Base-by-base conservation (phyloP, 2,329 filamentous ascomycete genomes). In the Cladosporium sp. region DNA sequence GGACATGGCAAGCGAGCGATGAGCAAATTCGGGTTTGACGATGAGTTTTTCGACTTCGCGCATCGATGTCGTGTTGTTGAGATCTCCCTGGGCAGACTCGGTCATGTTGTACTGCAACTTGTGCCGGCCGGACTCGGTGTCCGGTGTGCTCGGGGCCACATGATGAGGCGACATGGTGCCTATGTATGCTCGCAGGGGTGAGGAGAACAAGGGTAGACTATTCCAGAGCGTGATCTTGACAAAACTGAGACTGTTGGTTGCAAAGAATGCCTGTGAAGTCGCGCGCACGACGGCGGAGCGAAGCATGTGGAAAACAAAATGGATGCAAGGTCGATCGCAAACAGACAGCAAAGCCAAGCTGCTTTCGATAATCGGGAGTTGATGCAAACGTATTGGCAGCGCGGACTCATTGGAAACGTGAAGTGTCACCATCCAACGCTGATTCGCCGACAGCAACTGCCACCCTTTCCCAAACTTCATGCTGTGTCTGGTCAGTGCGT, bases 51-150 rank as follows among this genome's bases (percentile, higher is more conserved):
- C 28, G 5, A 34, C 38, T n/a, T 31, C 9, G 4, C 49, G 41
- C 49, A 51, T 51, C 8, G 49, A 51, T 10, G 49, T n/a, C 3
- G 42, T 43, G 9, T 51, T 51, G 41, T 51, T 51, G 8, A 51
- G 41, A 18, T 51, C 49, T 5, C 49, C 48, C 32, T 51, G 45
- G 9, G 35, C 14, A 11, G 45, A 40, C 13, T 41, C 45, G n/a
- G 22, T 13, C n/a, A 41, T 48, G 45, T 31, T 48, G 22, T 32
- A 32, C 14, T 33, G 45, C 6, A 31, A 4, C 22, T 41, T 8
- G 34, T 48, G 35, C 35, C 19, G 14, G 7, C 34, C 6, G 9
- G 16, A 19, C 9, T 9, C 33, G 18, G 28, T 37, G 4, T 37
- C 34, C 18, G 34, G 16, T 38, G n/a, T 28, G 18, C 31, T 31